These are phyloP conservation scores for Drechslera avenae DNA, from an alignment of 2,329 filamentous ascomycete species.

Conservation along the genomic window DNA sequence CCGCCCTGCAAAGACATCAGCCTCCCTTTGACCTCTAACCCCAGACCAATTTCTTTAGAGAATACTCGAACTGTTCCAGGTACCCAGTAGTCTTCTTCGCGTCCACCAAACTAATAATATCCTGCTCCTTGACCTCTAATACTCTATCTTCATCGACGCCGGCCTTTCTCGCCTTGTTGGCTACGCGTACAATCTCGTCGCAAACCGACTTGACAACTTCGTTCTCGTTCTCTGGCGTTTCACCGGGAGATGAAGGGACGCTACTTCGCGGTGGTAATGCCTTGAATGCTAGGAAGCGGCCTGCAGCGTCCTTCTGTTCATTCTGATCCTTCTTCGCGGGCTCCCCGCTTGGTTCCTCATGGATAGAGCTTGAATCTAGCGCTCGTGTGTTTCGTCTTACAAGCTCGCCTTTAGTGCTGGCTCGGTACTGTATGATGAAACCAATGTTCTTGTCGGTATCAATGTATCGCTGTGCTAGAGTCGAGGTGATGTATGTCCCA, in stretches of 20 bases:
- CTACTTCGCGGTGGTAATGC: constrained; percentile 58
- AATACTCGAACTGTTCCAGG: constrained; percentile 85
- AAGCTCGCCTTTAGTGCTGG: constrained; percentile 71
- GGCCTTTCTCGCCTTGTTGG: constrained; percentile 56
- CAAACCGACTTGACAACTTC: constrained; percentile 70
- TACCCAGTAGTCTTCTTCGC: constrained; percentile 86
- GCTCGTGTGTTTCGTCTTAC: constrained; percentile 85
- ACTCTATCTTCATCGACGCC: constrained; percentile 45
- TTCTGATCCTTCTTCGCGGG: constrained; percentile 25
- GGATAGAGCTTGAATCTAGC: constrained; percentile 58
- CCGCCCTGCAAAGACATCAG: too few relatives aligned
- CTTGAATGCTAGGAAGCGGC: constrained; percentile 60
- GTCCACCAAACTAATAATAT: constrained; percentile 83
- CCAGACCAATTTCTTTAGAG: constrained; percentile 94
- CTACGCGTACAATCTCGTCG: constrained; percentile 74
- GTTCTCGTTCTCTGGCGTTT: constrained; percentile 51
- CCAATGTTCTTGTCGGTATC: constrained; percentile 84
- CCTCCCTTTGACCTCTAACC: constrained; percentile 32
- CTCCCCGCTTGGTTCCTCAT: constrained; percentile 18
- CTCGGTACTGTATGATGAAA: constrained; percentile 77
- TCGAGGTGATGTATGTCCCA: constrained; percentile 90
- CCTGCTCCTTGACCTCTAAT: constrained; percentile 59
- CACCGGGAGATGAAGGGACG: constrained; percentile 26
- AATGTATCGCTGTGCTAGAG: constrained; percentile 75
- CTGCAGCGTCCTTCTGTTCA: constrained; percentile 28